These are phyloP conservation scores for Fusarium udum DNA, from an alignment of 2,329 filamentous ascomycete genomes.

Conservation along the genomic window DNA sequence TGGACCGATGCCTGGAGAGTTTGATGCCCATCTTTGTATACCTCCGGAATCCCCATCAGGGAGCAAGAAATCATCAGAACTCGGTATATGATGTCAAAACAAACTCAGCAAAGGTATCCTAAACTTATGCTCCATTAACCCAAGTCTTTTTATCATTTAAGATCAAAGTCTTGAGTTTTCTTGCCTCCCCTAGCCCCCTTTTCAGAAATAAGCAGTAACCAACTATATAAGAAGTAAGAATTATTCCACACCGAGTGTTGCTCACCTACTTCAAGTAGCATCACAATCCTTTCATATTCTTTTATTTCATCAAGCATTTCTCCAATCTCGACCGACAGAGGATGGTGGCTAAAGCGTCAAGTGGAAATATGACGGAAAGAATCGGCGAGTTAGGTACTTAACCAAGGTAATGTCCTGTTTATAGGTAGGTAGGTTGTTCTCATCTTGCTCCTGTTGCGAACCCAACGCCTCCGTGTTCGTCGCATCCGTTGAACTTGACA, in stretches of 20 bases:
- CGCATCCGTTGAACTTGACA: background rate
- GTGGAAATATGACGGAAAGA: background rate
- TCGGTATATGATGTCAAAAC: background rate
- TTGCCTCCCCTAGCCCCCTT: background rate
- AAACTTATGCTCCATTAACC: background rate
- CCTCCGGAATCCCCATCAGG: accelerated
- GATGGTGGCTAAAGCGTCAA: background rate
- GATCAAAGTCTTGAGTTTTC: background rate
- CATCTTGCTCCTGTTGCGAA: no score
- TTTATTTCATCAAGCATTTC: background rate
- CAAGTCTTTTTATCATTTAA: background rate
- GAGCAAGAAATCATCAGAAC: background rate
- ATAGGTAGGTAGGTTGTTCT: no score
- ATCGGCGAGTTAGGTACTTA: background rate
- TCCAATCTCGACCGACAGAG: no score
- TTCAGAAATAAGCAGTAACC: no score
- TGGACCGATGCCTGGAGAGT: background rate
- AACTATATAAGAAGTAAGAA: background rate
- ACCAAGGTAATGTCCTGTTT: background rate
- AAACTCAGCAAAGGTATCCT: background rate
- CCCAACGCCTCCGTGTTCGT: background rate
- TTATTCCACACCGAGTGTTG: background rate
- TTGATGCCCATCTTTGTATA: background rate
- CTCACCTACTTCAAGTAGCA: background rate
- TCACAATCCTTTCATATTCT: no score